Percentiles rank a stretch among this genome's conserved stretches.
phyloP scores from a whole-genome alignment of 2,329 filamentous ascomycete genomes.

The Chalara sp. region DNA sequence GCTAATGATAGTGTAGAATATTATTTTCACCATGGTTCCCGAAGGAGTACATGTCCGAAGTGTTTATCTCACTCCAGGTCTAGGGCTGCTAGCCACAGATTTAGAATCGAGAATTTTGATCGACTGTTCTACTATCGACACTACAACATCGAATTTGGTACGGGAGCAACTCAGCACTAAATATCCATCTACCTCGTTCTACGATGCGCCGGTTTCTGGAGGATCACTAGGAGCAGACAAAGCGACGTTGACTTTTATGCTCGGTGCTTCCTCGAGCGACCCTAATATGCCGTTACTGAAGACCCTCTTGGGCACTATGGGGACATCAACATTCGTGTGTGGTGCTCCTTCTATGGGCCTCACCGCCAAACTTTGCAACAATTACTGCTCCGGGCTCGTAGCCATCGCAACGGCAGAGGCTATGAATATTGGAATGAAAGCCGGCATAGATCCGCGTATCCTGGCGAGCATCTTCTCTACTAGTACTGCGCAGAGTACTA shows the following conservation, averaged over 20 bases:
- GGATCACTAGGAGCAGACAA: constrained; percentile 28
- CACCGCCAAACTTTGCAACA: constrained; percentile 54
- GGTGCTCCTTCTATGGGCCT: constrained; percentile 49
- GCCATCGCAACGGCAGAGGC: constrained; percentile 51
- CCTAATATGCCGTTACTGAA: constrained; percentile 36
- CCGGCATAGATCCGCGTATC: constrained; percentile 47
- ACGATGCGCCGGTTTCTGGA: constrained; percentile 31
- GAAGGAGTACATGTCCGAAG: constrained; percentile 60
- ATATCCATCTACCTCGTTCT: constrained; percentile 20
- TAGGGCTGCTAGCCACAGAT: constrained; percentile 39
- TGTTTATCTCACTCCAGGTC: constrained; percentile 48
- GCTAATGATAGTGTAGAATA: constrained; percentile 39
- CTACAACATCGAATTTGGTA: constrained; percentile 41
- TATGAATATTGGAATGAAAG: constrained; percentile 52
- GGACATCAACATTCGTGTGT: constrained; percentile 46
- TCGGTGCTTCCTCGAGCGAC: constrained; percentile 25
- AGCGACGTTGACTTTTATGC: constrained; percentile 31
- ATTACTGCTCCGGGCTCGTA: constrained; percentile 53
- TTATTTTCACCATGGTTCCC: constrained; percentile 62
- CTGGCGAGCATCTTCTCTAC: constrained; percentile 44
- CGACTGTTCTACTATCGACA: constrained; percentile 68
- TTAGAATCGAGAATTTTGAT: constrained; percentile 48
- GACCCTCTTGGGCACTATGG: constrained; percentile 43
- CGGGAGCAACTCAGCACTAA: constrained; percentile 2
- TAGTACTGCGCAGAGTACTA: constrained; percentile 32